A percentile compares a stretch with the other conserved stretches of the same genome.
These are phyloP conservation scores for Alternaria rosae DNA, from an alignment of 2,329 filamentous ascomycete genomes.

Conservation along the genomic window DNA sequence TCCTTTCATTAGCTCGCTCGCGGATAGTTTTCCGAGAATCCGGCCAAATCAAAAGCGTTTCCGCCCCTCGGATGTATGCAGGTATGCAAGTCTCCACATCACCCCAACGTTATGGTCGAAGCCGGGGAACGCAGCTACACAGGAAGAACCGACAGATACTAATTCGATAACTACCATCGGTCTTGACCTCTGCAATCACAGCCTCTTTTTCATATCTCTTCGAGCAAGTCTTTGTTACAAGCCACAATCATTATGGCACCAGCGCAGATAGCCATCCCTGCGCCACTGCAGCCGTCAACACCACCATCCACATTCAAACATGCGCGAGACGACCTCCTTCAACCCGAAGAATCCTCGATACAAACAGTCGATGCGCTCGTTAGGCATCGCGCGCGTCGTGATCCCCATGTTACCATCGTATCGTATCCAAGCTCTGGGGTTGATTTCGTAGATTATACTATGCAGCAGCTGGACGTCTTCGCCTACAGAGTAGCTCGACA, in stretches of 20 bases:
- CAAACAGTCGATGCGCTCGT: constrained; percentile 52
- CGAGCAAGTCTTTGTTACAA: neutral
- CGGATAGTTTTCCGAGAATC: neutral
- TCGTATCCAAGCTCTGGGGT: constrained; percentile 56
- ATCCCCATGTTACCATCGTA: constrained; percentile 49
- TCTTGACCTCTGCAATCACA: neutral
- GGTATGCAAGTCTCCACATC: neutral
- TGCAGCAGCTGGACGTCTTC: constrained; percentile 56
- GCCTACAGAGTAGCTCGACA: constrained; percentile 38
- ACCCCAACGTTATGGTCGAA: neutral
- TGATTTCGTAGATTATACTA: constrained; percentile 58
- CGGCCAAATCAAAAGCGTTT: neutral
- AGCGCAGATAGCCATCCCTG: constrained; percentile 25
- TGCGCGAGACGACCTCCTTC: neutral
- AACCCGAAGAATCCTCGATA: constrained; percentile 13
- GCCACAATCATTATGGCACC: constrained; percentile 23
- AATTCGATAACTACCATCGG: neutral
- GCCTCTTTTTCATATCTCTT: neutral
- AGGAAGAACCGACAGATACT: neutral
- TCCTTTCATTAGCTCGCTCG: neutral
- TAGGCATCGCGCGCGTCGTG: constrained; percentile 46
- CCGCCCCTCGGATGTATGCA: constrained; percentile 6
- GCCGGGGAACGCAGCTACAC: neutral
- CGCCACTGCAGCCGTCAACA: constrained; percentile 3
- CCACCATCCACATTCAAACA: neutral